Percentiles rank a stretch among this genome's conserved stretches.
These are phyloP conservation scores for Auricularia sp. DNA, from an alignment of 768 basidiomycete species.

Conservation along the genomic window DNA sequence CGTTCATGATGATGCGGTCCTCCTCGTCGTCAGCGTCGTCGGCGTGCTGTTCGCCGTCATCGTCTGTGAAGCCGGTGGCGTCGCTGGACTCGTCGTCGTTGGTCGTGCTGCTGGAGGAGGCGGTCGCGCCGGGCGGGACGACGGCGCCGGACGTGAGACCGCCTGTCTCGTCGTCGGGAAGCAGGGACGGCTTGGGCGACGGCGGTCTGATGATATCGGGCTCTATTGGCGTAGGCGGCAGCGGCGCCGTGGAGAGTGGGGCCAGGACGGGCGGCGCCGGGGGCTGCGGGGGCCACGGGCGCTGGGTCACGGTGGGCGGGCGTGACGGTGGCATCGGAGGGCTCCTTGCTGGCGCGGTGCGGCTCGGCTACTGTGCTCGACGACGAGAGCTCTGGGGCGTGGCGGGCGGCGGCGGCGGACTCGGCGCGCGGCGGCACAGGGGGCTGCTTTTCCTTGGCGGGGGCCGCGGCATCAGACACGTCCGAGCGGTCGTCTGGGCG, in stretches of 20 bases:
- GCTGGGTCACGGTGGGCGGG: not conserved
- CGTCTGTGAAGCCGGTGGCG: slow-evolving; percentile 1
- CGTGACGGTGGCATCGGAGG: not conserved
- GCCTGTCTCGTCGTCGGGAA: slow-evolving; percentile 67
- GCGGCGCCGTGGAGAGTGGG: no score
- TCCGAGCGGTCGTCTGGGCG: not conserved
- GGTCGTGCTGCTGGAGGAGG: slow-evolving; percentile 10
- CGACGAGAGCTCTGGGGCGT: not conserved
- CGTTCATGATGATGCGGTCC: slow-evolving; percentile 29
- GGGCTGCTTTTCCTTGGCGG: not conserved
- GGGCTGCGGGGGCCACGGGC: not conserved
- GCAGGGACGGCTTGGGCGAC: slow-evolving; percentile 21
- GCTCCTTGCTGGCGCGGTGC: not conserved
- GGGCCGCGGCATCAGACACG: not conserved
- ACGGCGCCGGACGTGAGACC: slow-evolving; percentile 88
- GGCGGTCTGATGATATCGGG: slow-evolving; percentile 1
- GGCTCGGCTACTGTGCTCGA: not conserved
- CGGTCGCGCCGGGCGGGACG: slow-evolving; percentile 75
- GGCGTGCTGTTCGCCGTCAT: slow-evolving; percentile 5
- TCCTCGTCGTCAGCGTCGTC: slow-evolving; percentile 31
- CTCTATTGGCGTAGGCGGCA: not conserved
- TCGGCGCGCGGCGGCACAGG: no score
- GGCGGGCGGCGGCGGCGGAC: not conserved
- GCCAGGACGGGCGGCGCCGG: not conserved
- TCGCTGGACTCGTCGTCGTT: slow-evolving; percentile 4